Evolutionary conservation across 768 basidiomycete genomes (phyloP).

Genomic region (Suillus paluster): DNA sequence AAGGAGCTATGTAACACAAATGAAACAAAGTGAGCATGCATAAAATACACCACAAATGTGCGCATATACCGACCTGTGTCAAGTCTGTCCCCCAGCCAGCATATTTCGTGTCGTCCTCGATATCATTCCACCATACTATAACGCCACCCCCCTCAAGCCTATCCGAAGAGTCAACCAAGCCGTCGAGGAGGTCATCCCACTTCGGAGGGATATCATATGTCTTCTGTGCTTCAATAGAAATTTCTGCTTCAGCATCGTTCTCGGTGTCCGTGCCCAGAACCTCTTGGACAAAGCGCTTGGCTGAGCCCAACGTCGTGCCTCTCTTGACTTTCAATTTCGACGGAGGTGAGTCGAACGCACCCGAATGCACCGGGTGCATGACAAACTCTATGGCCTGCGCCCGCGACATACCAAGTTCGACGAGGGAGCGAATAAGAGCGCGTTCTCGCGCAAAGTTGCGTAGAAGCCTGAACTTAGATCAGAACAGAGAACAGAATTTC

Average conservation of each 20-base stretch:
- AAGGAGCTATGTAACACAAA: constrained; percentile 26
- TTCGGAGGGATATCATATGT: constrained; percentile 78
- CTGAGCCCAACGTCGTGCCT: constrained; percentile 15
- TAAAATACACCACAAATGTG: neutral
- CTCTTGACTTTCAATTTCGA: neutral
- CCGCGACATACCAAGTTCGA: constrained; percentile 62
- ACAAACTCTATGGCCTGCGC: constrained; percentile 74
- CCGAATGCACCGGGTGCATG: constrained; percentile 61
- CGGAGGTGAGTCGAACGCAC: constrained; percentile 13
- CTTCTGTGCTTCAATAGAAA: constrained; percentile 55
- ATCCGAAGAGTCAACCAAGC: constrained; percentile 92
- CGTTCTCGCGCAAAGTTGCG: constrained; percentile 78
- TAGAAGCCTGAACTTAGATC: constrained; percentile 51
- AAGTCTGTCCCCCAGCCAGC: constrained; percentile 44
- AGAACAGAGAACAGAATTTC: neutral
- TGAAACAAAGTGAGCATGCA: constrained; percentile 8
- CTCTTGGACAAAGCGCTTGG: constrained; percentile 12
- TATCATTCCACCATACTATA: constrained; percentile 88
- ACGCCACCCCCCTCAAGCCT: constrained; percentile 74
- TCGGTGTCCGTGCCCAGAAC: neutral
- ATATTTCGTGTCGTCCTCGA: constrained; percentile 80
- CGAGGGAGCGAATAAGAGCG: constrained; percentile 58
- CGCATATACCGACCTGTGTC: constrained; percentile 52
- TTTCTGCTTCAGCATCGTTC: constrained; percentile 63
- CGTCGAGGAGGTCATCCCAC: constrained; percentile 47